Conservation (phyloP, 208 protist species). For the Jaenimonas drosophilae region DNA sequence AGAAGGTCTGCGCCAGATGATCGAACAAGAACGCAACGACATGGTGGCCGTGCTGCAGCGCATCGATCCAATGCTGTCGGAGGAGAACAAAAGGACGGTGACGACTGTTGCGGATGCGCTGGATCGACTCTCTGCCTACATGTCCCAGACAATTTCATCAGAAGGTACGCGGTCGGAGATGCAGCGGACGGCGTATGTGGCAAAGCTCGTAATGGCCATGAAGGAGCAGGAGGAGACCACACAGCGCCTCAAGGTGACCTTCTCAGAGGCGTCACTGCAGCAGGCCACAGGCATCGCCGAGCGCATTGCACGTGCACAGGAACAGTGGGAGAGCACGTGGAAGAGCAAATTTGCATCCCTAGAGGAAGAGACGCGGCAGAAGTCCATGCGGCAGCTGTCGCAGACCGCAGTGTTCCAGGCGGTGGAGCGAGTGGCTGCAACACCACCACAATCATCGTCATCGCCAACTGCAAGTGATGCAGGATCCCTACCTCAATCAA, state of each 20-base stretch:
- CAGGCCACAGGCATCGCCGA: conserved; percentile 37
- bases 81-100: too few relatives aligned
- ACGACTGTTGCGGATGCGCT: conserved; percentile 12
- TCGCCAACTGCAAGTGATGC: not conserved
- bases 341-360: conserved; percentile 22
- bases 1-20: conserved; percentile 30
- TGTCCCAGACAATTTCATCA: conserved; percentile 27
- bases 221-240: conserved; percentile 51
- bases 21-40: conserved; percentile 36
- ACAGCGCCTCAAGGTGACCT: conserved; percentile 26
- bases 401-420: conserved; percentile 30
- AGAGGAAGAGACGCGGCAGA: conserved; percentile 31
- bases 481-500: conserved; percentile 1
- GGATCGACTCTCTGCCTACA: conserved; percentile 29
- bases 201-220: conserved; percentile 29
- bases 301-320: conserved; percentile 40
- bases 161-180: conserved; percentile 16
- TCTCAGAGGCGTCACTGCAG: conserved; percentile 27
- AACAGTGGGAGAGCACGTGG: conserved; percentile 55
- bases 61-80: too few relatives aligned
- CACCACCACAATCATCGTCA: not conserved
- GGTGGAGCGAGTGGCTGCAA: conserved; percentile 29
- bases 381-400: conserved; percentile 20
- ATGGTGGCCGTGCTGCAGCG: conserved; percentile 45
- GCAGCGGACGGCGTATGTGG: conserved; percentile 35